Evolutionary conservation across 2,329 filamentous ascomycete genomes (phyloP), one percentile per base, ranked within the genome.

Genomic region (Lomentospora prolificans): DNA sequence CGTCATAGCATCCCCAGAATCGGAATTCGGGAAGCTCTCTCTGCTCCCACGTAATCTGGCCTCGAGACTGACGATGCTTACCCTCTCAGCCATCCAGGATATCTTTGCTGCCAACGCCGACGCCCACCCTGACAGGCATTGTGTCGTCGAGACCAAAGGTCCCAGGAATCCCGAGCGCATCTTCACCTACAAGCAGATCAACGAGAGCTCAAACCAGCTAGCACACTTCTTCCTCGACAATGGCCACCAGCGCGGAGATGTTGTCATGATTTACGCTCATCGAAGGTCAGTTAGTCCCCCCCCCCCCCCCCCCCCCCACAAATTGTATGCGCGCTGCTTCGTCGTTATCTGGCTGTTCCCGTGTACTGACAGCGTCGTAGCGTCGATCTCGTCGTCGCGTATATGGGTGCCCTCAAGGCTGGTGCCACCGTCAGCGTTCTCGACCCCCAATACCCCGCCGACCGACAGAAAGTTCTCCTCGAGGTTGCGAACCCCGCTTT

Each of bases 241-340:
- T 63, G 90, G 91, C 57, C 77, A 90, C 60, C 77, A 84, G 58
- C 76, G 83, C 61, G 90, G 90, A 7, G 90, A 97, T 66, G 90
- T 96, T 2, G 90, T 96, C 64, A 95, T 96, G 89, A 88, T 94
- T 60, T 96, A 85, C 66, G 89, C 89, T 56, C 81, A 96, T 70
- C 83, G 91, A 57, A 84, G 84, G 57, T 56, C 53, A 30, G 85
- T 88, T 50, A 30, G 27, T n/a, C n/a, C n/a, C n/a, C n/a, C n/a
- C n/a, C n/a, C n/a, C n/a, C n/a, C n/a, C n/a, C n/a, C n/a, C n/a
- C n/a, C n/a, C n/a, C n/a, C n/a, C n/a, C n/a, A n/a, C n/a, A n/a
- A n/a, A n/a, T n/a, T n/a, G n/a, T n/a, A n/a, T n/a, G n/a, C n/a
- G n/a, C n/a, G n/a, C n/a, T n/a, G n/a, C n/a, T n/a, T n/a, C n/a